Evolutionary conservation across 1,139 yeast species (phyloP).

Genomic region (Scheffersomyces illinoinensis): DNA sequence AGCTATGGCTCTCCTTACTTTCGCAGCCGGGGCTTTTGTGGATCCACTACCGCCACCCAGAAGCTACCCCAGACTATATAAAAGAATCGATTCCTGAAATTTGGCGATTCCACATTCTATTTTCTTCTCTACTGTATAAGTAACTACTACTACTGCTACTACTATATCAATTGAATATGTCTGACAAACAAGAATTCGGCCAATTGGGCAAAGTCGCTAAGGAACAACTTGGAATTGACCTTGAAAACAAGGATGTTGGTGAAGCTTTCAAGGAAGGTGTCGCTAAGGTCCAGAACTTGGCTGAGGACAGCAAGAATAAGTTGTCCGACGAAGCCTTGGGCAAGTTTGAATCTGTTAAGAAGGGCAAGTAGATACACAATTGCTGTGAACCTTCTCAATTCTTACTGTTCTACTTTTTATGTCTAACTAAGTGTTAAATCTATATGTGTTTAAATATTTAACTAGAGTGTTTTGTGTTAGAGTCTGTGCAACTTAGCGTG

Average conservation of each 20-base stretch:
- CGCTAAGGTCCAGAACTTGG: conserved; percentile 10
- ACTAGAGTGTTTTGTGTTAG: neutral
- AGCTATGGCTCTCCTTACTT: neutral
- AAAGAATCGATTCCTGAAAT: neutral
- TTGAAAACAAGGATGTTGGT: conserved; percentile 7
- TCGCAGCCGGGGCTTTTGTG: neutral
- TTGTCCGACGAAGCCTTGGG: conserved; percentile 9
- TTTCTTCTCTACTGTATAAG: neutral
- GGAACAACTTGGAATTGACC: conserved; percentile 11
- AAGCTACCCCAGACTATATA: neutral
- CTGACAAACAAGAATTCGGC: conserved; percentile 18
- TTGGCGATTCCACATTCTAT: neutral
- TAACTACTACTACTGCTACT: neutral
- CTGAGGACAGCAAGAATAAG: conserved; percentile 9
- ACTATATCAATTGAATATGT: conserved; percentile 2
- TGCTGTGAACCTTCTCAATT: neutral
- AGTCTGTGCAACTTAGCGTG: neutral
- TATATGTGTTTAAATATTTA: neutral
- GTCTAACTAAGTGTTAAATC: neutral
- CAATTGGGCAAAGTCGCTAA: conserved; percentile 22
- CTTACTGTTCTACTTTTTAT: too few relatives aligned
- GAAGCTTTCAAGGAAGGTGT: conserved; percentile 10
- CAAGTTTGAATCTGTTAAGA: conserved; percentile 7
- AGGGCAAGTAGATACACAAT: neutral
- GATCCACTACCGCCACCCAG: neutral